Evolutionary conservation across 1,284 basidiomycete species (phyloP).

Genomic region (Retiboletus flavoniger): DNA sequence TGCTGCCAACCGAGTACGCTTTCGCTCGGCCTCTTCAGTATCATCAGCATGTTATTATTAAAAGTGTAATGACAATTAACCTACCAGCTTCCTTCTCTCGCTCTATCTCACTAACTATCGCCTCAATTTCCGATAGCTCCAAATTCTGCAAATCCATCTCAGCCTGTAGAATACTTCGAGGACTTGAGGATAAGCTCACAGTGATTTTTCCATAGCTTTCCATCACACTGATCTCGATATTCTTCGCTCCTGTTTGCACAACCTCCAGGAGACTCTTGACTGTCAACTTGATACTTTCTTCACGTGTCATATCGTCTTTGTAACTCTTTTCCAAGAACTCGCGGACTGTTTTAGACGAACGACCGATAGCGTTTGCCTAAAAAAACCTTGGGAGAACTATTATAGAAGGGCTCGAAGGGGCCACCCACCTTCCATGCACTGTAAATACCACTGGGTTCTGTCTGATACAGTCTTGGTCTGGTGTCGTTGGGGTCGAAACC

Average conservation of each 20-base stretch:
- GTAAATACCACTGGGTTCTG: slow-evolving; percentile 97
- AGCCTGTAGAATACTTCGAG: slow-evolving; percentile 1
- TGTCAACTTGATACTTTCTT: slow-evolving; percentile 92
- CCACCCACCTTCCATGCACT: slow-evolving; percentile 92
- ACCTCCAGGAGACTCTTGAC: slow-evolving; percentile 97
- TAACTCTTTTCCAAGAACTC: slow-evolving; percentile 99
- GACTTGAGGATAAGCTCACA: slow-evolving; percentile 47
- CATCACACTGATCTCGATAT: slow-evolving; percentile 97
- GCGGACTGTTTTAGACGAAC: slow-evolving; percentile 96
- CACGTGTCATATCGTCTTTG: slow-evolving; percentile 84
- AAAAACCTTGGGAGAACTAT: neutral
- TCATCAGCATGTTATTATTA: slow-evolving; percentile 74
- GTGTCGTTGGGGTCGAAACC: slow-evolving; percentile 96
- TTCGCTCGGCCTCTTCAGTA: slow-evolving; percentile 89
- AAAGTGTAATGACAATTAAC: slow-evolving; percentile 38
- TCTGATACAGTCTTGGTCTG: slow-evolving; percentile 90
- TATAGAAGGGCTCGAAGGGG: neutral
- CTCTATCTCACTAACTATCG: slow-evolving; percentile 88
- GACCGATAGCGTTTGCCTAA: slow-evolving; percentile 95
- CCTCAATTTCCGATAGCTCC: slow-evolving; percentile 84
- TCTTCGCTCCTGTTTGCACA: slow-evolving; percentile 99
- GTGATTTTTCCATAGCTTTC: slow-evolving; percentile 89
- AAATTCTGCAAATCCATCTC: slow-evolving; percentile 58
- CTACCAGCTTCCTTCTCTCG: slow-evolving; percentile 91
- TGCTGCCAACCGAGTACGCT: slow-evolving; percentile 72